Percentiles rank a stretch among this genome's conserved stretches.
Conservation (phyloP, 768 basidiomycete genomes). For the Lepiota brunneoincarnata region DNA sequence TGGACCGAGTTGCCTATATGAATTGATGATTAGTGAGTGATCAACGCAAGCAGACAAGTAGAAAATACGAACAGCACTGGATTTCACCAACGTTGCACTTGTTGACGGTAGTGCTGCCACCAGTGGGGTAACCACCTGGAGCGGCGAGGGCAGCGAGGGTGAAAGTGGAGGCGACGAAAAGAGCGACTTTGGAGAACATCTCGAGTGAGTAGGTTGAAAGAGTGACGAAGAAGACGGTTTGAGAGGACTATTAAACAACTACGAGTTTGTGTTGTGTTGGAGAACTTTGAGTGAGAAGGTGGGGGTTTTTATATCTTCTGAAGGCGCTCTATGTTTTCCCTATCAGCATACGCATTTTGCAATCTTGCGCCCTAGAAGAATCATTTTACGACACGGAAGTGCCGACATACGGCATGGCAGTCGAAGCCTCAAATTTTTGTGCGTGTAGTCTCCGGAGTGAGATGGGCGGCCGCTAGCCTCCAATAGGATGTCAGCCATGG, state of each 20-base stretch:
- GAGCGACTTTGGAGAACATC: conserved; percentile 13
- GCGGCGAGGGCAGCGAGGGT: conserved; percentile 11
- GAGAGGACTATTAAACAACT: not conserved
- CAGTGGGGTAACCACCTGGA: not conserved
- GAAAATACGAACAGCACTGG: conserved; percentile 10
- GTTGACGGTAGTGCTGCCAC: not conserved
- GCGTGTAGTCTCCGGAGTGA: not conserved
- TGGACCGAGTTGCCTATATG: not conserved
- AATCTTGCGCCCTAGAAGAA: no score
- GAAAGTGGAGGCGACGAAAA: conserved; percentile 9
- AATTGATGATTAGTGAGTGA: not conserved
- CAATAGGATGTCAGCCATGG: not conserved
- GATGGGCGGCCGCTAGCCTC: not conserved
- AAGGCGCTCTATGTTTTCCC: not conserved
- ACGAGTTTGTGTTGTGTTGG: not conserved
- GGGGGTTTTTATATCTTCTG: not conserved
- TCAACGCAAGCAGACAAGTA: not conserved
- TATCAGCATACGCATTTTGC: not conserved
- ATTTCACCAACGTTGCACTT: conserved; percentile 10
- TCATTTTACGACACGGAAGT: no score
- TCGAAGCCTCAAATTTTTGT: no score
- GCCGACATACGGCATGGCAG: no score
- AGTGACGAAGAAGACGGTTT: conserved; percentile 1
- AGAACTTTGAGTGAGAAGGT: not conserved
- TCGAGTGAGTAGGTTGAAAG: conserved; percentile 8